phyloP scores from a whole-genome alignment of 2,329 filamentous ascomycete genomes.

The Colletotrichum sp. region DNA sequence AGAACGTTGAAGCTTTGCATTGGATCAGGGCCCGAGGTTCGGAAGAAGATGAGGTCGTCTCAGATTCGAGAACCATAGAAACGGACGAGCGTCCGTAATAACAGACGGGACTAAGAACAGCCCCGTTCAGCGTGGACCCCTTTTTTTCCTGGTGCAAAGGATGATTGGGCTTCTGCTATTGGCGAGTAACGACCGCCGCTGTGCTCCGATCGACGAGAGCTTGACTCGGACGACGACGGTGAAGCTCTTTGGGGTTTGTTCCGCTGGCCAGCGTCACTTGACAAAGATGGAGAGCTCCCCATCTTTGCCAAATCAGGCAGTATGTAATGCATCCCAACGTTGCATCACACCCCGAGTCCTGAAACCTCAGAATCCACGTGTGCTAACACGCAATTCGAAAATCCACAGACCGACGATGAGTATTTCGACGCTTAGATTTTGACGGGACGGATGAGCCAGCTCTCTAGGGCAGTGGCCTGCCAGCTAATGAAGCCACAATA shows the following conservation, averaged over 20 bases:
- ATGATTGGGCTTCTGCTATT: neutral
- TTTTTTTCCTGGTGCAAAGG: neutral
- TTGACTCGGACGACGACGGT: conserved; percentile 10
- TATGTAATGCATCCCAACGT: neutral
- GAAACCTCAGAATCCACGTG: conserved; percentile 4
- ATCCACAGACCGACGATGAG: neutral
- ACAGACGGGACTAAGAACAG: neutral
- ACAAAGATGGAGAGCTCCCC: neutral
- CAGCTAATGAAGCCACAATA: neutral
- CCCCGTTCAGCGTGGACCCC: neutral
- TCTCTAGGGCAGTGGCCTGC: neutral
- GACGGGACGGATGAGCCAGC: neutral
- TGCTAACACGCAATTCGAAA: neutral
- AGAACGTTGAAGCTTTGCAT: neutral
- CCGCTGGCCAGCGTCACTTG: neutral
- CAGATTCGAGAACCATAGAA: neutral
- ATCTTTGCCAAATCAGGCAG: neutral
- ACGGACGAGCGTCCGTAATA: conserved; percentile 14
- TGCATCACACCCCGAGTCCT: neutral
- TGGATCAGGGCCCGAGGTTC: neutral
- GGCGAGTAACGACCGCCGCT: neutral
- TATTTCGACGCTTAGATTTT: neutral
- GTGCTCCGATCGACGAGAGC: neutral
- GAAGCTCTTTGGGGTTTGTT: neutral
- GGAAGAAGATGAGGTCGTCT: conserved; percentile 4